phyloP scores from a whole-genome alignment of 441 rosid genomes.

The Arabidopsis lyrata region DNA sequence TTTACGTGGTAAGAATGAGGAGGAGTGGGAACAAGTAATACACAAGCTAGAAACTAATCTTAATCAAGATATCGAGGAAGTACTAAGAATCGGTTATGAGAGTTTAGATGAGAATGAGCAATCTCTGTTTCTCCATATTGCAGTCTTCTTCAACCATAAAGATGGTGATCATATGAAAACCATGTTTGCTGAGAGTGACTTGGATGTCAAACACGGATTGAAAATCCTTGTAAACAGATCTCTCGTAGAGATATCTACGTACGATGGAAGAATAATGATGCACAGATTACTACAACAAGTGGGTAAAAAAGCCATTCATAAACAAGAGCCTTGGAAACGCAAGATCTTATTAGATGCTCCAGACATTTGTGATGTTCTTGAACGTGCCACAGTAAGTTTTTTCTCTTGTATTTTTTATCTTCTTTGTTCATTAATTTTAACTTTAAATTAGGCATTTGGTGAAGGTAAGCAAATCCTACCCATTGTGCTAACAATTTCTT shows the following conservation, averaged over 20 bases:
- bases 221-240: background rate
- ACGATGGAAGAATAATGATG: background rate
- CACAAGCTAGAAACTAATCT: slow-evolving; percentile 28
- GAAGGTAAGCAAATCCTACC: fast-evolving
- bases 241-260: background rate
- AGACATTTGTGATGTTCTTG: background rate
- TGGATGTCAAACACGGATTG: background rate
- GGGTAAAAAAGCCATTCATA: background rate
- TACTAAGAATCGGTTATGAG: background rate
- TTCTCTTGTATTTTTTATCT: background rate
- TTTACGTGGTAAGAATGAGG: background rate
- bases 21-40: background rate
- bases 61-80: background rate
- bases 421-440: too few species aligned
- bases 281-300: slow-evolving; percentile 12
- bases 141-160: background rate
- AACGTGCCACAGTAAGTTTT: background rate
- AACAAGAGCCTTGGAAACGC: slow-evolving; percentile 14
- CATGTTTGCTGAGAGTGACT: background rate
- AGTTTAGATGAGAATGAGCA: slow-evolving; percentile 6
- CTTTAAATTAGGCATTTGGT: too few species aligned
- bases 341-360: background rate
- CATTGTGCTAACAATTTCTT: background rate
- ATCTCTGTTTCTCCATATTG: slow-evolving; percentile 10
- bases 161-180: background rate